Evolutionary conservation across 345 rosid genomes (phyloP).

Genomic region (Noccaea bulbosa): DNA sequence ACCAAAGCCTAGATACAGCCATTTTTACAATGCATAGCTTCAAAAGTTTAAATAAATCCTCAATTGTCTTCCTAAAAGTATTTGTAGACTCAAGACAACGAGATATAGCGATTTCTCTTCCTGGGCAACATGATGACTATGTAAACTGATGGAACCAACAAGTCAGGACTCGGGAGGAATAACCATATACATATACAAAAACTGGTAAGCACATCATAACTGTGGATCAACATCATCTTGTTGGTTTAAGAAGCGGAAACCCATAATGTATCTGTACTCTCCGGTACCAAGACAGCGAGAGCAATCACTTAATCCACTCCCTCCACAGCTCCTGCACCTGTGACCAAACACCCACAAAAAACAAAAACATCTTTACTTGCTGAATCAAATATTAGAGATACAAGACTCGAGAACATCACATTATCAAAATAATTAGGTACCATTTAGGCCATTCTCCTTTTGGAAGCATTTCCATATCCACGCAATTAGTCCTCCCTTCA

Average conservation of each 20-base stretch:
- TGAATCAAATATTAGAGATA: neutral
- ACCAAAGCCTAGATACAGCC: neutral
- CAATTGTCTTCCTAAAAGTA: neutral
- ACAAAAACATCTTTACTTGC: neutral
- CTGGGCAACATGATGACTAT: neutral
- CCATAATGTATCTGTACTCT: conserved; percentile 64
- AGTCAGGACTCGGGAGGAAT: conserved; percentile 4
- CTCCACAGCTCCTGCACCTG: conserved; percentile 83
- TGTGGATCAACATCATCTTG: conserved; percentile 25
- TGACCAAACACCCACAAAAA: conserved; percentile 12
- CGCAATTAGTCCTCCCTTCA: conserved; percentile 66
- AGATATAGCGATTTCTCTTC: neutral
- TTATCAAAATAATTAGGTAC: conserved; percentile 44
- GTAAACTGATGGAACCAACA: neutral
- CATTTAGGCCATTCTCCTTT: conserved; percentile 88
- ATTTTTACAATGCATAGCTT: neutral
- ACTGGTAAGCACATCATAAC: neutral
- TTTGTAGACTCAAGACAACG: neutral
- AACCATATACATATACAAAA: conserved; percentile 24
- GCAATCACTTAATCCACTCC: conserved; percentile 73
- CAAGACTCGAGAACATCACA: neutral
- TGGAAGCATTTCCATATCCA: conserved; percentile 66
- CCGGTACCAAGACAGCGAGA: conserved; percentile 80
- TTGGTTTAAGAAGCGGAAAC: conserved; percentile 62
- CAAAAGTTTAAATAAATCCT: neutral